Percentiles rank a stretch among this genome's conserved stretches.
Conservation (phyloP, 2,329 filamentous ascomycete species). For the Lecanosticta acicola region DNA sequence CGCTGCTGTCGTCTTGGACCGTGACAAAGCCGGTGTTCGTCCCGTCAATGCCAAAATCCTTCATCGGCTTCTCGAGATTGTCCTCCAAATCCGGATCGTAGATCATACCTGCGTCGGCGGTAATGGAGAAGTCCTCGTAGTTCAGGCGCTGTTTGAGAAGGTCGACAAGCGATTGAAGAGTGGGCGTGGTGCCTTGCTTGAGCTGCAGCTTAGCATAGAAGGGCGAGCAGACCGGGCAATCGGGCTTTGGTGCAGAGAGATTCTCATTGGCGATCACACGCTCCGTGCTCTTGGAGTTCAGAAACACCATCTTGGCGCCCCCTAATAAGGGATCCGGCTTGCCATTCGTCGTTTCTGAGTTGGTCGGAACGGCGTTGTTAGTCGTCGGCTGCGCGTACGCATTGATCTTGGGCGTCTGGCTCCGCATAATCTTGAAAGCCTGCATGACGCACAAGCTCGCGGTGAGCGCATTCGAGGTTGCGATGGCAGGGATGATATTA, state of each 20-base stretch:
- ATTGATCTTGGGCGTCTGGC: slow-evolving; percentile 37
- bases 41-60: slow-evolving; percentile 64
- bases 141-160: slow-evolving; percentile 65
- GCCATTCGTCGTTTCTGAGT: slow-evolving; percentile 8
- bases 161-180: slow-evolving; percentile 72
- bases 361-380: slow-evolving; percentile 7
- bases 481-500: slow-evolving; percentile 97
- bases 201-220: slow-evolving; percentile 24
- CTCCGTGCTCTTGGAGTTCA: slow-evolving; percentile 60
- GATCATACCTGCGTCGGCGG: slow-evolving; percentile 62
- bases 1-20: slow-evolving; percentile 75
- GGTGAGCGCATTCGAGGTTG: slow-evolving; percentile 94
- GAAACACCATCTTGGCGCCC: slow-evolving; percentile 68
- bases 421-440: slow-evolving; percentile 78
- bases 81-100: slow-evolving; percentile 88
- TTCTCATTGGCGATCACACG: slow-evolving; percentile 54
- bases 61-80: slow-evolving; percentile 73
- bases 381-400: slow-evolving; percentile 14
- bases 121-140: slow-evolving; percentile 74
- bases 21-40: slow-evolving; percentile 68
- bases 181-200: slow-evolving; percentile 55
- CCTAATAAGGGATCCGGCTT: slow-evolving; percentile 19
- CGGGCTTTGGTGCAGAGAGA: slow-evolving; percentile 62
- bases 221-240: slow-evolving; percentile 69
- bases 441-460: slow-evolving; percentile 88